Conservation (phyloP, 208 protist species). For the Trichomonas gallinae region DNA sequence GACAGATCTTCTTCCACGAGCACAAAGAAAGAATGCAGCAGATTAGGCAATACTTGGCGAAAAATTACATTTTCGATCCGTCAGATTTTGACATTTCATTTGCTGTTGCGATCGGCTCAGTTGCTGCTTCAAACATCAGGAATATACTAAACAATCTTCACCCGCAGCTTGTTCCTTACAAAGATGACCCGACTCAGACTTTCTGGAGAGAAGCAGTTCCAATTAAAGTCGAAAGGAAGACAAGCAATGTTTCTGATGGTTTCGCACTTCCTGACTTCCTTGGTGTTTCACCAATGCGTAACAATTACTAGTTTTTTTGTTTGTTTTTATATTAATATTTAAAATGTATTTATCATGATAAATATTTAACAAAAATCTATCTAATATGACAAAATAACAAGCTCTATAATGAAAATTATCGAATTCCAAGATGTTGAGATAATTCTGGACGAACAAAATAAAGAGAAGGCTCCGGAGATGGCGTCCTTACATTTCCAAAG, state of each 20-base stretch:
- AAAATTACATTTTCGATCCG: not conserved
- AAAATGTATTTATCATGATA: too few relatives aligned
- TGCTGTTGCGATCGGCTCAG: not conserved
- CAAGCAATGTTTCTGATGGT: too few relatives aligned
- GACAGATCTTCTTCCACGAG: not conserved
- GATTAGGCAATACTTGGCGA: not conserved
- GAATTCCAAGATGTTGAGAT: not conserved
- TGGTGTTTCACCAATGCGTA: too few relatives aligned
- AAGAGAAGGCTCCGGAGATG: not conserved
- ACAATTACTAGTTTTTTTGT: too few relatives aligned
- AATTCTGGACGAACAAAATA: not conserved
- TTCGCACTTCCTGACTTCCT: too few relatives aligned
- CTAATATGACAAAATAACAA: too few relatives aligned
- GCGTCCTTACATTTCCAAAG: not conserved
- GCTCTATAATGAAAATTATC: too few relatives aligned
- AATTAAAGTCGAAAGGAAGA: not conserved
- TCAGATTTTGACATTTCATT: not conserved
- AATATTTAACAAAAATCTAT: too few relatives aligned
- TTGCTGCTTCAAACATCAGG: not conserved
- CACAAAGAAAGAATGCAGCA: not conserved
- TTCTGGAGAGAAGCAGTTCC: not conserved
- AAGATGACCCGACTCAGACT: not conserved
- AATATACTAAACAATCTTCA: not conserved
- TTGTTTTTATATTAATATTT: too few relatives aligned
- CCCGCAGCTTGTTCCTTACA: not conserved